phyloP scores from a whole-genome alignment of 352 stramenopile genomes.

The Pythium sp. region DNA sequence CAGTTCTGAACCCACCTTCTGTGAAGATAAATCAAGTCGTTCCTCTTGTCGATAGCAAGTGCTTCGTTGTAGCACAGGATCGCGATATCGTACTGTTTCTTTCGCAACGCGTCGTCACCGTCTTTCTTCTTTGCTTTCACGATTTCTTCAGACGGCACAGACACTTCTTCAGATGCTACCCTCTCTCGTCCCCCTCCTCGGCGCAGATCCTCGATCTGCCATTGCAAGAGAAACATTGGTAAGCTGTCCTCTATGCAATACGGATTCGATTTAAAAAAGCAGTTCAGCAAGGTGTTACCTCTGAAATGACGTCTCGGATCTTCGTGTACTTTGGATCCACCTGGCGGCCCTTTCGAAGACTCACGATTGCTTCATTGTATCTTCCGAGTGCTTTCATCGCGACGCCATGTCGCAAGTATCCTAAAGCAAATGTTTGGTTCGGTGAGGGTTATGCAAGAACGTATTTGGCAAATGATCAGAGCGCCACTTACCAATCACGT shows the following conservation, averaged over 20 bases:
- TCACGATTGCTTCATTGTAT: slow-evolving; percentile 67
- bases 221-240: neutral
- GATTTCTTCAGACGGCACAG: slow-evolving; percentile 11
- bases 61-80: slow-evolving; percentile 50
- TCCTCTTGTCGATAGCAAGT: slow-evolving; percentile 43
- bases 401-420: slow-evolving; percentile 91
- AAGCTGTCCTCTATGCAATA: neutral
- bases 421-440: slow-evolving; percentile 17
- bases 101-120: slow-evolving; percentile 44
- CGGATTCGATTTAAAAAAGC: neutral
- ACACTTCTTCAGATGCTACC: slow-evolving; percentile 26
- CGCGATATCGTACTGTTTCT: slow-evolving; percentile 46
- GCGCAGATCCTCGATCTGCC: slow-evolving; percentile 16
- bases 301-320: slow-evolving; percentile 47
- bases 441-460: neutral
- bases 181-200: slow-evolving; percentile 20
- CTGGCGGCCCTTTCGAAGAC: slow-evolving; percentile 63
- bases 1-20: slow-evolving; percentile 23
- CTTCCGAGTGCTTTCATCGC: slow-evolving; percentile 84
- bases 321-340: slow-evolving; percentile 74
- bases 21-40: slow-evolving; percentile 54
- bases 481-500: slow-evolving; percentile 76
- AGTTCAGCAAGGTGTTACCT: slow-evolving; percentile 23
- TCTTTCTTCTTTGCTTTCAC: slow-evolving; percentile 29
- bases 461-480: neutral